These are phyloP conservation scores for Colletotrichum echinochloae DNA, from an alignment of 2,329 filamentous ascomycete species.

Conservation along the genomic window DNA sequence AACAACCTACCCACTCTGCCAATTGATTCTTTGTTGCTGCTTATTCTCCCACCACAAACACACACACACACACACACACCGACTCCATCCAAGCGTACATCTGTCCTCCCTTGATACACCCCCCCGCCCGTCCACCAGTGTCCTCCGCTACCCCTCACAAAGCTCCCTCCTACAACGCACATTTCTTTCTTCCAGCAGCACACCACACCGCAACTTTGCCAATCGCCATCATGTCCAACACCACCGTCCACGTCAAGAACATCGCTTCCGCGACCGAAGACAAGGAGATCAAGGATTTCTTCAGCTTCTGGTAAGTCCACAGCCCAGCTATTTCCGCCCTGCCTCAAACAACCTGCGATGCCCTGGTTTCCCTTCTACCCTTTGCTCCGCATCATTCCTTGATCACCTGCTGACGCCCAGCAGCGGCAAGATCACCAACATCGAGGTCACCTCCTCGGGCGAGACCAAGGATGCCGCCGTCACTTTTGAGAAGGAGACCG, in stretches of 20 bases:
- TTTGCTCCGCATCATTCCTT: background rate
- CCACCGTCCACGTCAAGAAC: slow-evolving; percentile 88
- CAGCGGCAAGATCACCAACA: slow-evolving; percentile 90
- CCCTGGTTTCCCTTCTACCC: background rate
- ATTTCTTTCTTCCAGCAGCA: slow-evolving; percentile 13
- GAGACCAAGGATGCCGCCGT: slow-evolving; percentile 88
- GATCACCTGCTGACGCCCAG: slow-evolving; percentile 29
- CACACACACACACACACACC: slow-evolving; percentile 1
- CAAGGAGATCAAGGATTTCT: slow-evolving; percentile 95
- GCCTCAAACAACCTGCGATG: background rate
- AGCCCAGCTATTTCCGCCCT: background rate
- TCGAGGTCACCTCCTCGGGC: slow-evolving; percentile 79
- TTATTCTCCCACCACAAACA: background rate
- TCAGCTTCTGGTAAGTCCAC: slow-evolving; percentile 86
- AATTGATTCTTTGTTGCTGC: background rate
- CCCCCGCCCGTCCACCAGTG: slow-evolving; percentile 21
- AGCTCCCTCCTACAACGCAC: slow-evolving; percentile 32
- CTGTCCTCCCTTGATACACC: slow-evolving; percentile 34
- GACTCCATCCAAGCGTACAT: slow-evolving; percentile 27
- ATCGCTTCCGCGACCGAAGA: slow-evolving; percentile 86
- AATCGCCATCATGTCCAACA: slow-evolving; percentile 63
- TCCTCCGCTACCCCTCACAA: slow-evolving; percentile 38
- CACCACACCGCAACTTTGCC: slow-evolving; percentile 16
- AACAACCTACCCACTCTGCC: background rate
- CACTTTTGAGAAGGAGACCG: slow-evolving; percentile 95